Conservation (phyloP, 2,329 filamentous ascomycete genomes). For the Coniochaeta hoffmannii region DNA sequence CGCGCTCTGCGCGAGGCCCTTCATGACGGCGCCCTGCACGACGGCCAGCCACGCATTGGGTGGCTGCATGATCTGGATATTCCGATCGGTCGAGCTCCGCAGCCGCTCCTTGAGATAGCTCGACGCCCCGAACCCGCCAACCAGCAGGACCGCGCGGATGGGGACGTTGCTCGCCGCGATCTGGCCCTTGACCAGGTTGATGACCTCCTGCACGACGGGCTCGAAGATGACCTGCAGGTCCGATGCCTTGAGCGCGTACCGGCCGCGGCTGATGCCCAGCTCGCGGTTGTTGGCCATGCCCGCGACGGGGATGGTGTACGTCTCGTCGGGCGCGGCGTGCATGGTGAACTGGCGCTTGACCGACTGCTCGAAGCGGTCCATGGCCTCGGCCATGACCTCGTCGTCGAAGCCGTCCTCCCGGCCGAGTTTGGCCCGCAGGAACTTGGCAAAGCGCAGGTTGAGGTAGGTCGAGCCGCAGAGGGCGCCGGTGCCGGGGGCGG, state of each 20-base stretch:
- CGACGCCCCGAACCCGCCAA: constrained; percentile 37
- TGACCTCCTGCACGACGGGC: constrained; percentile 33
- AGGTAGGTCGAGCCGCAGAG: constrained; percentile 42
- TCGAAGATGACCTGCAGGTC: constrained; percentile 35
- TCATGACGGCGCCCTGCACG: constrained; percentile 43
- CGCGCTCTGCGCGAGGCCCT: constrained; percentile 30
- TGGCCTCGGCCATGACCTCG: constrained; percentile 28
- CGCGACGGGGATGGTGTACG: constrained; percentile 20
- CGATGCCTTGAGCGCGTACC: constrained; percentile 27
- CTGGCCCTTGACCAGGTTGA: constrained; percentile 35
- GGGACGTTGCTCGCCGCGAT: constrained; percentile 31
- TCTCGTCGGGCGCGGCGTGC: constrained; percentile 23
- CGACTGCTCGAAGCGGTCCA: constrained; percentile 36
- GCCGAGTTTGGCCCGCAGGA: constrained; percentile 34
- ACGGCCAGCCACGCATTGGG: constrained; percentile 42
- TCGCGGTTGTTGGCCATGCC: constrained; percentile 23
- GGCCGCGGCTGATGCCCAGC: constrained; percentile 28
- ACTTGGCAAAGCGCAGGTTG: constrained; percentile 38
- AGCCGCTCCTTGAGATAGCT: constrained; percentile 35
- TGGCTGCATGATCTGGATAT: constrained; percentile 38
- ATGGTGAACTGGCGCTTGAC: constrained; percentile 29
- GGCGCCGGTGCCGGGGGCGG: constrained; percentile 39
- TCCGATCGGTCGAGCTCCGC: constrained; percentile 22
- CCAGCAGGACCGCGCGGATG: constrained; percentile 32
- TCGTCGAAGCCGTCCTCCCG: constrained; percentile 35